Conservation (phyloP, 1,284 basidiomycete species). For the Ustilago cynodontis region DNA sequence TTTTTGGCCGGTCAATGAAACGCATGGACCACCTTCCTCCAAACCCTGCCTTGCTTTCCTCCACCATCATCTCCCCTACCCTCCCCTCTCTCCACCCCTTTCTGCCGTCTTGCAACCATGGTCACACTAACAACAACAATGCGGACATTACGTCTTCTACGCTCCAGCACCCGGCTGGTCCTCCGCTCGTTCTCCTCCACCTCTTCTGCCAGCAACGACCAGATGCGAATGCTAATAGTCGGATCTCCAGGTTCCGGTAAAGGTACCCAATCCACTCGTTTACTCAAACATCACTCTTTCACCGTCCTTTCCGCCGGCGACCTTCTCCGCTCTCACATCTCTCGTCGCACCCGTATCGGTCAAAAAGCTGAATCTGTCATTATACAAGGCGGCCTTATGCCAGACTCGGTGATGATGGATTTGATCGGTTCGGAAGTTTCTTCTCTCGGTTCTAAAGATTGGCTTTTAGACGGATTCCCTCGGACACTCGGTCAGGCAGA, state of each 20-base stretch:
- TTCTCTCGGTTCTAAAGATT: slow-evolving; percentile 73
- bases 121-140: neutral
- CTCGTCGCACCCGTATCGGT: slow-evolving; percentile 56
- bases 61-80: neutral
- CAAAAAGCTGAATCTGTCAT: slow-evolving; percentile 57
- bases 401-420: slow-evolving; percentile 66
- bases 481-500: slow-evolving; percentile 89
- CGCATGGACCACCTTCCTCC: neutral
- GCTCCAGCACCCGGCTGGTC: neutral
- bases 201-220: slow-evolving; percentile 8
- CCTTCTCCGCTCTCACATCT: slow-evolving; percentile 63
- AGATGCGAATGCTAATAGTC: slow-evolving; percentile 66
- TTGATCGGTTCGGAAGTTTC: slow-evolving; percentile 55
- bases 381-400: slow-evolving; percentile 64
- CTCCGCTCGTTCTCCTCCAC: slow-evolving; percentile 13
- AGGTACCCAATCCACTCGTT: slow-evolving; percentile 62
- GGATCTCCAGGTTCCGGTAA: slow-evolving; percentile 68
- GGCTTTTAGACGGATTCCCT: slow-evolving; percentile 97
- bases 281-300: slow-evolving; percentile 51
- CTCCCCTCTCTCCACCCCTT: neutral
- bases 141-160: neutral
- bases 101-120: neutral
- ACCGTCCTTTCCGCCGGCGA: slow-evolving; percentile 62
- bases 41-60: neutral
- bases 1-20: neutral